These are phyloP conservation scores for Auriscalpium vulgare DNA, from an alignment of 768 basidiomycete species.

Conservation along the genomic window DNA sequence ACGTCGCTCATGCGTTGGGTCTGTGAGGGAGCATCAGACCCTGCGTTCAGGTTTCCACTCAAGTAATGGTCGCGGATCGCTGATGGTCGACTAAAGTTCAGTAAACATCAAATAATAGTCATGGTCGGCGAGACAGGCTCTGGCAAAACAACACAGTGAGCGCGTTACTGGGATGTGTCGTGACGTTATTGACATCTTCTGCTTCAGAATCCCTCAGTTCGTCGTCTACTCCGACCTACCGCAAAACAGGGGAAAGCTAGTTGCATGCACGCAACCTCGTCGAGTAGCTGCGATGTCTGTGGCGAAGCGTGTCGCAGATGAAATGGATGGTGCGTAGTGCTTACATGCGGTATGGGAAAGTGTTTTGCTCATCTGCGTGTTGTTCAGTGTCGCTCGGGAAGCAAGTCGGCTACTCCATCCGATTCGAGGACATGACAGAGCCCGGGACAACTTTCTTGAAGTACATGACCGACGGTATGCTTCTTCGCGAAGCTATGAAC, in stretches of 20 bases:
- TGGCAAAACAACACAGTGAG: conserved; percentile 93
- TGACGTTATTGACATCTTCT: neutral
- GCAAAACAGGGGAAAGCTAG: conserved; percentile 80
- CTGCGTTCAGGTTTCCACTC: conserved; percentile 15
- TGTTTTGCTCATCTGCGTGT: neutral
- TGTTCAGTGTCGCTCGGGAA: conserved; percentile 78
- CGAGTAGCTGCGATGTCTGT: conserved; percentile 98
- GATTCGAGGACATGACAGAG: conserved; percentile 96
- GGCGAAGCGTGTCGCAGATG: conserved; percentile 96
- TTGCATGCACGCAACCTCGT: conserved; percentile 95
- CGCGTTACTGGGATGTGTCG: neutral
- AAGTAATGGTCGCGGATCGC: conserved; percentile 16
- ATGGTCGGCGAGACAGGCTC: conserved; percentile 94
- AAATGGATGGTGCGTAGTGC: conserved; percentile 82
- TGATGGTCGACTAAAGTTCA: conserved; percentile 44
- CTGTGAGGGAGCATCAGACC: too few species aligned
- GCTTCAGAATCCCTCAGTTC: conserved; percentile 86
- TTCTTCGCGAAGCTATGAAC: conserved; percentile 97
- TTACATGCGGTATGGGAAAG: too few species aligned
- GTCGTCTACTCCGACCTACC: conserved; percentile 91
- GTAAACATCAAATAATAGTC: conserved; percentile 75
- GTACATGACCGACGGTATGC: conserved; percentile 99
- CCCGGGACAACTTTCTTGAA: conserved; percentile 89
- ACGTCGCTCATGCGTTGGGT: conserved; percentile 25
- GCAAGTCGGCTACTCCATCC: conserved; percentile 95